These are phyloP conservation scores for Psophocarpus tetragonolobus DNA, from an alignment of 306 rosid genomes.

Conservation along the genomic window DNA sequence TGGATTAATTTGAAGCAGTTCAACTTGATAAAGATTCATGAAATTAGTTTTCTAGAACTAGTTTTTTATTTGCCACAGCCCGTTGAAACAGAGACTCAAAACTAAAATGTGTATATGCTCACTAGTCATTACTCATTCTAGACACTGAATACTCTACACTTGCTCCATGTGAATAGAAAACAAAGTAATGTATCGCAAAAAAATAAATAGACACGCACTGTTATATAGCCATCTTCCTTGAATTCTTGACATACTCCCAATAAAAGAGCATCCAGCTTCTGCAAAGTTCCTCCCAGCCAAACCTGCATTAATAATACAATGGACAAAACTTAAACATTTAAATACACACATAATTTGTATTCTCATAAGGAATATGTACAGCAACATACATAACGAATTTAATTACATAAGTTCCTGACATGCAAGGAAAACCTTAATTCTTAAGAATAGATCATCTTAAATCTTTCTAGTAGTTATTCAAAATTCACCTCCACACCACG, in stretches of 20 bases:
- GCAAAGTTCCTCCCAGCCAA: conserved; percentile 96
- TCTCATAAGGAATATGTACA: conserved; percentile 6
- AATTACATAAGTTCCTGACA: conserved; percentile 6
- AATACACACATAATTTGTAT: conserved; percentile 25
- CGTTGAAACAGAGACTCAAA: conserved; percentile 14
- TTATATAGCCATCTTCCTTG: conserved; percentile 79
- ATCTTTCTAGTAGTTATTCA: conserved; percentile 31
- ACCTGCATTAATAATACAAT: conserved; percentile 47
- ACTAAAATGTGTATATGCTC: not conserved
- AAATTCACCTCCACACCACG: conserved; percentile 84
- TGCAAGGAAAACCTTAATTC: not conserved
- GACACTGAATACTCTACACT: conserved; percentile 20
- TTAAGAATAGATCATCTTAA: conserved; percentile 23
- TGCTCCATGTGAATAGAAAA: conserved; percentile 30
- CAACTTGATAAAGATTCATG: not conserved
- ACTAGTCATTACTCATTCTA: not conserved
- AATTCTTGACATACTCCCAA: conserved; percentile 95
- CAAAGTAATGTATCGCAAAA: conserved; percentile 27
- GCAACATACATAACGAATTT: not conserved
- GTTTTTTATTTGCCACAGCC: conserved; percentile 14
- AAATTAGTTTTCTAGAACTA: conserved; percentile 23
- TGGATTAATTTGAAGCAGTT: conserved; percentile 4
- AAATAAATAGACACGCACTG: conserved; percentile 57
- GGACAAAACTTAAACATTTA: conserved; percentile 20
- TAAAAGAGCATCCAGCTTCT: conserved; percentile 91